Base-by-base conservation (phyloP, 2,329 filamentous ascomycete genomes). In the Trichoderma sp. region DNA sequence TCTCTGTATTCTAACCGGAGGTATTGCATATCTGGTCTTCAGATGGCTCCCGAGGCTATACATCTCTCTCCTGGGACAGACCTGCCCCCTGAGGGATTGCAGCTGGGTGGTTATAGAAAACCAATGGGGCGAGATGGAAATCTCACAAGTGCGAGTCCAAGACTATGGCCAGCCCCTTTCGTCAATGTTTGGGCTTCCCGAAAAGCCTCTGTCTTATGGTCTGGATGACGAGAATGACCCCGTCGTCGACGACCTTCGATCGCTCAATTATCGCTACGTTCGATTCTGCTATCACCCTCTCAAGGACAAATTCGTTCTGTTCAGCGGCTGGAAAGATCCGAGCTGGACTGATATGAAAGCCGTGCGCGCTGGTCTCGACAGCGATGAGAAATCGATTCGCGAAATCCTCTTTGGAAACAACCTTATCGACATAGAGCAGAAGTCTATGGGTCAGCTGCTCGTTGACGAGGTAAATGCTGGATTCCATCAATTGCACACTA, bases 91-190 rank as follows among this genome's bases (percentile, higher is more conserved):
- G 34, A 83, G 84, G 62, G 86, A 90, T 63, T 95, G 92, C 72
- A 84, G 91, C 66, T 99, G 96, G 95, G 89, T 97, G 50, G 93
- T 96, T 30, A 86, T 98, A 68, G 95, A 97, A 84, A 97, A 99
- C 73, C 93, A 98, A 83, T 98, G 95, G 94, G 90, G 91, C 57
- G 94, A 98, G 76, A 90, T 98, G 76, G 83, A 85, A 14, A 85
- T 95, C n/a, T 85, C 96, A 72, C 74, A 87, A 57, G 83, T 98
- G 14, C 82, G 83, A 44, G 77, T 76, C 17, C 80, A 79, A 63
- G 74, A 76, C 21, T 88, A 85, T 74, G 85, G 82, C 56, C 85
- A 81, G 65, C 80, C 82, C 3, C 73, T 86, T 63, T 88, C 81
- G 65, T 86, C 84, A 0, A 82, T 89, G 0, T 94, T 94, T 73